Base-by-base conservation (phyloP, 1,139 yeast species). In the Hansenula lynferdii region DNA sequence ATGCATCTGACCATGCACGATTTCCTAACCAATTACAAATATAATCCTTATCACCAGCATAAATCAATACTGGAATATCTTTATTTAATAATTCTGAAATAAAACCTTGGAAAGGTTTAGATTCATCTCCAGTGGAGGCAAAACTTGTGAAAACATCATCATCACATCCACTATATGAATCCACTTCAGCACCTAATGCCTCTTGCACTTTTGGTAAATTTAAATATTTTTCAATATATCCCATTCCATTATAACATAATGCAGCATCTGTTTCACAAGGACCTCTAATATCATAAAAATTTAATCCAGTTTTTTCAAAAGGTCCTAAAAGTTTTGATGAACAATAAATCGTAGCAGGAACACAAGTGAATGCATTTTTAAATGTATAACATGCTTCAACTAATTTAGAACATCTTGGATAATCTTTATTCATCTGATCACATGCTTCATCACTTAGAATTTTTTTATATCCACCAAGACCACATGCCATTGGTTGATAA, bases 21-120 rank as follows among this genome's bases (percentile, higher is more conserved):
- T 85, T 85, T 42, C 95, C 95, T 51, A 86, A 71, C 95, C 95
- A 86, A 65, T 86, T 86, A 65, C 96, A 86, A 52, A 86, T 85
- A 61, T 77, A 86, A 62, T 85, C 95, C 64, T 85, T 84, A 61
- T 85, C 95, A 56, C 95, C 95, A 15, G 92, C 95, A 54, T 85
- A 85, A 44, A 85, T 72, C 54, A 85, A 72, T n/a, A 85, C 86
- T 14, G 95, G 95, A 36, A 85, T 60, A 6, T 71, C 77, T 43
- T 67, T 57, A 38, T 82, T 80, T 40, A 83, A 65, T 38, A 82
- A 61, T 43, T 75, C 75, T 2, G 77, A 67, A 18, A 84, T 77
- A 42, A 67, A 72, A 31, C 71, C 73, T 47, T 80, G 85, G 72
- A 76, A 81, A 5, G 90, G 89, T 56, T 69, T 75, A 47, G 71